Percentiles rank a stretch among this genome's conserved stretches.
These are phyloP conservation scores for Naganishia friedmannii DNA, from an alignment of 768 basidiomycete species.

Conservation along the genomic window DNA sequence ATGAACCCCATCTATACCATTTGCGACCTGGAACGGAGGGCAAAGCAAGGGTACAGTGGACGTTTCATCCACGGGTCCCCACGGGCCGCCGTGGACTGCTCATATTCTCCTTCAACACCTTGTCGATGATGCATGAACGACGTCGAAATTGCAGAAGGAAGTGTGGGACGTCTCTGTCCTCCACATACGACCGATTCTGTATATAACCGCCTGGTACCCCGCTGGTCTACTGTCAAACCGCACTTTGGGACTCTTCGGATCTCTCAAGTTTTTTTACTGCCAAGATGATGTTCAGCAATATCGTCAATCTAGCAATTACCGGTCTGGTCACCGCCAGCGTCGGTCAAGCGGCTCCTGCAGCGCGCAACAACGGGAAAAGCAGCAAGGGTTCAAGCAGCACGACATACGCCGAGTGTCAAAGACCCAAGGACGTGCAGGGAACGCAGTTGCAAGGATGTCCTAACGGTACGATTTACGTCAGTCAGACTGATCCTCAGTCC, in stretches of 20 bases:
- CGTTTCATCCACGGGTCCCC: neutral
- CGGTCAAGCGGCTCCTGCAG: conserved; percentile 13
- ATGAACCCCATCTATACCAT: too few relatives aligned
- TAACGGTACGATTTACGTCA: conserved; percentile 63
- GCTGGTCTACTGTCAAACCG: neutral
- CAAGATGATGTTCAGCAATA: neutral
- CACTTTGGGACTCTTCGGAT: neutral
- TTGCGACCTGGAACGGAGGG: neutral
- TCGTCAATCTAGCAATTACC: neutral
- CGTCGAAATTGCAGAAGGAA: neutral
- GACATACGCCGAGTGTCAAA: conserved; percentile 29
- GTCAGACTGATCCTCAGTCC: conserved; percentile 56
- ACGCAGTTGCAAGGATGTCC: conserved; percentile 60
- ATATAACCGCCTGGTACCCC: neutral
- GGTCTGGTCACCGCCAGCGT: neutral
- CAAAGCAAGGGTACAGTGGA: neutral
- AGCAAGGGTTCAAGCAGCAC: neutral
- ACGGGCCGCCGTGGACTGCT: neutral
- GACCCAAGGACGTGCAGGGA: conserved; percentile 28
- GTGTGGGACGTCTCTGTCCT: neutral
- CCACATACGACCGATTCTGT: neutral
- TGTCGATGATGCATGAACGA: neutral
- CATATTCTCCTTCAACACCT: neutral
- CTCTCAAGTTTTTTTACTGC: neutral
- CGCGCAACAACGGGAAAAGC: conserved; percentile 4